These are phyloP conservation scores for Aspergillus leporis DNA, from an alignment of 495 filamentous ascomycete genomes.

Conservation along the genomic window DNA sequence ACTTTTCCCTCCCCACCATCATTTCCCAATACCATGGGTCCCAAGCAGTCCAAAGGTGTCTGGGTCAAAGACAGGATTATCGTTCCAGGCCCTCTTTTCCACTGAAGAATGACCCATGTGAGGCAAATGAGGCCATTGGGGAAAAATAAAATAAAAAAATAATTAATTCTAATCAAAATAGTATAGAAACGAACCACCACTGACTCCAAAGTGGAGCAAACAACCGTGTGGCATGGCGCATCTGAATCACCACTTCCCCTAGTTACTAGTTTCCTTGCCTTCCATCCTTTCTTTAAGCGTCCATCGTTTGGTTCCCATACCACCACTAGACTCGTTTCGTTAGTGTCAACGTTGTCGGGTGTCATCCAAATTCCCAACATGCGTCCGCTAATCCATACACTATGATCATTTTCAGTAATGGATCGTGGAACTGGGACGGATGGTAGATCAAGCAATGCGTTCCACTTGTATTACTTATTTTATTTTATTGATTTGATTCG, in stretches of 20 bases:
- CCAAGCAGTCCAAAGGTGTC: conserved; percentile 7
- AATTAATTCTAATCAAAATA: conserved; percentile 7
- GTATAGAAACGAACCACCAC: background rate
- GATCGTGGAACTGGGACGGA: conserved; percentile 44
- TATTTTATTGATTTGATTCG: conserved; percentile 11
- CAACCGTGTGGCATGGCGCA: conserved; percentile 21
- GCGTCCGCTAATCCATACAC: conserved; percentile 20
- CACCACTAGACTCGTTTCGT: conserved; percentile 38
- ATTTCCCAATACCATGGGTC: conserved; percentile 9
- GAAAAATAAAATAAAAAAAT: conserved; percentile 2
- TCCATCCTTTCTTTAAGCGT: conserved; percentile 23
- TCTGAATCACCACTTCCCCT: conserved; percentile 32
- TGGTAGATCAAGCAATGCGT: conserved; percentile 36
- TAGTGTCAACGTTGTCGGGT: conserved; percentile 43
- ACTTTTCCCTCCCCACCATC: conserved; percentile 10
- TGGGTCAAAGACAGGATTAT: conserved; percentile 13
- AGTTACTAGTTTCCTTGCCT: conserved; percentile 10
- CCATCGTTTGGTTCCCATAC: conserved; percentile 19
- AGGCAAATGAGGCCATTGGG: background rate
- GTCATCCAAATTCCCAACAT: conserved; percentile 39
- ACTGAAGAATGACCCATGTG: conserved; percentile 2
- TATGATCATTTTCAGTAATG: conserved; percentile 21
- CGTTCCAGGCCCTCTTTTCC: conserved; percentile 7
- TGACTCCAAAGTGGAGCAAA: conserved; percentile 21
- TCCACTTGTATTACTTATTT: conserved; percentile 17